Percentiles rank a stretch among this genome's conserved stretches.
Evolutionary conservation across 371 early-diverging fungal genomes (phyloP).

Genomic region (Apophysomyces ossiformis): DNA sequence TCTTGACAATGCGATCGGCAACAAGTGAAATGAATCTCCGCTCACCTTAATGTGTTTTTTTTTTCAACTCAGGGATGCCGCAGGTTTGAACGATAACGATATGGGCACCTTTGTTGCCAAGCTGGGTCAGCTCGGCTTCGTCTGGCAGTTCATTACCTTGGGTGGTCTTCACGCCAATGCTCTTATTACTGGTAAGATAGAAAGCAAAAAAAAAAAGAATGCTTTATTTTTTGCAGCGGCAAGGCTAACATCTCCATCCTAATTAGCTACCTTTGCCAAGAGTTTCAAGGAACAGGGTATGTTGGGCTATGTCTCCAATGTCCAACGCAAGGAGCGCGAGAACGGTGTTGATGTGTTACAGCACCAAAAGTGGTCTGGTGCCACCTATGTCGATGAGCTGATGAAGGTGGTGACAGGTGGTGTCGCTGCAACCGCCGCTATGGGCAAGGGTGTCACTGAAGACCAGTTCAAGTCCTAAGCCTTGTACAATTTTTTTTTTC

Average conservation of each 20-base stretch:
- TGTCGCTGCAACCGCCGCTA: slow-evolving; percentile 95
- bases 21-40: slow-evolving; percentile 8
- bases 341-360: slow-evolving; percentile 92
- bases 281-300: slow-evolving; percentile 91
- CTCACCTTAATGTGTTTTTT: slow-evolving; percentile 14
- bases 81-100: slow-evolving; percentile 91
- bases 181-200: slow-evolving; percentile 52
- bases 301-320: slow-evolving; percentile 93
- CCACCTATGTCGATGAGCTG: slow-evolving; percentile 91
- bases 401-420: slow-evolving; percentile 95
- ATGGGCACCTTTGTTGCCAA: slow-evolving; percentile 83
- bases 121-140: slow-evolving; percentile 92
- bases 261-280: slow-evolving; percentile 86
- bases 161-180: slow-evolving; percentile 97
- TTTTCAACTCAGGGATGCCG: slow-evolving; percentile 64
- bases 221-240: not conserved
- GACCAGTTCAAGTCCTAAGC: slow-evolving; percentile 65
- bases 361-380: slow-evolving; percentile 99
- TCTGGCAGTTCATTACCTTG: slow-evolving; percentile 98
- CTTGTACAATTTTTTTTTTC: not conserved
- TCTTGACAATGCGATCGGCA: not conserved
- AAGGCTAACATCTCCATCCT: slow-evolving; percentile 7
- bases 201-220: too few species aligned
- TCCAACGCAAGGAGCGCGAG: slow-evolving; percentile 94
- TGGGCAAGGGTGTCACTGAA: slow-evolving; percentile 94